Base-by-base conservation (phyloP, 371 early-diverging fungal genomes). In the Blakeslea trispora region DNA sequence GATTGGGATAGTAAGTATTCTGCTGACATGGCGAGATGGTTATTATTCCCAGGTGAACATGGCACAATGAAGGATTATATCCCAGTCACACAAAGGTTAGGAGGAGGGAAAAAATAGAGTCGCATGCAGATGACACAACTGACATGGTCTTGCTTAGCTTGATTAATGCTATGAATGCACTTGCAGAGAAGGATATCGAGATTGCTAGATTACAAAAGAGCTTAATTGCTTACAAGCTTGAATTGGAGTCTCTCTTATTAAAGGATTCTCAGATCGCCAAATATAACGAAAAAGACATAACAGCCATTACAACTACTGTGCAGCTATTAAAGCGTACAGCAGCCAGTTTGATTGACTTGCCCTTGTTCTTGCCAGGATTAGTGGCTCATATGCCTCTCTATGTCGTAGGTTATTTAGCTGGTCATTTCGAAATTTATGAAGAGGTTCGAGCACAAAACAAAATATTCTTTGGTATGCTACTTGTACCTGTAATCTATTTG, bases 381-480 rank as follows among this genome's bases (percentile, higher is more conserved):
- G 45, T 77, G 14, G 79, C 72, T 1, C 84, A 84, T 61, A 58
- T 79, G 40, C 84, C 84, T 18, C 64, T 84, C 5, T 84, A 80
- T 50, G 55, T 80, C 15, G 67, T 77, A 22, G 82, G 77, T 46
- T 76, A 75, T 57, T 57, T 61, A 56, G 77, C 75, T 14, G 84
- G 72, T 35, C 69, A 68, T 34, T 67, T 54, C 48, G 82, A 82
- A 54, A 74, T 68, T 22, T 79, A 79, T 47, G 81, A 81, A 59
- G 84, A 84, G 58, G 75, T 72, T 2, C 66, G 72, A 21, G 84
- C 84, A 14, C 84, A 84, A 49, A 75, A 76, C 64, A 84, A 84
- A 54, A 79, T 81, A 28, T 66, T 78, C 23, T 68, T 71, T 24
- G 74, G 76, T 1, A 50, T 79, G 37, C 55, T 64, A 1, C 47